phyloP scores from a whole-genome alignment of 371 early-diverging fungal species.

The Saksenaea vasiformis region DNA sequence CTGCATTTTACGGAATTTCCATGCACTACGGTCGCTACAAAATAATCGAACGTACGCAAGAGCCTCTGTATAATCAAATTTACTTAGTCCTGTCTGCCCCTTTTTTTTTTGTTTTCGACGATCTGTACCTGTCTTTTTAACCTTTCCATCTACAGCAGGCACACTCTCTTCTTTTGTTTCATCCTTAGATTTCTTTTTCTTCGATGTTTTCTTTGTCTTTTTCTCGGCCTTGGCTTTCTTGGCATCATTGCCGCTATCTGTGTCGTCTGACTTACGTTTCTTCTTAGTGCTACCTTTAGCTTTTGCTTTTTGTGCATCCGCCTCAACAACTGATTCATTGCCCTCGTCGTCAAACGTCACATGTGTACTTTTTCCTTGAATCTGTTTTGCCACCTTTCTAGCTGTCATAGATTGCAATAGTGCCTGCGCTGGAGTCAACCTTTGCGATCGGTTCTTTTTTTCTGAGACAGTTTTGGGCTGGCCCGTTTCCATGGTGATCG shows the following conservation, averaged over 20 bases:
- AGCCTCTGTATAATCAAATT: slow-evolving; percentile 14
- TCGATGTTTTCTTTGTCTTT: slow-evolving; percentile 6
- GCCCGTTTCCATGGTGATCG: not conserved
- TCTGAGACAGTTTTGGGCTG: not conserved
- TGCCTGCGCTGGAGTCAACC: not conserved
- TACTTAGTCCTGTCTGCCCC: slow-evolving; percentile 9
- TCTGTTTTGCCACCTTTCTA: not conserved
- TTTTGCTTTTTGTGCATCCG: not conserved
- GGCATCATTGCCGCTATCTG: not conserved
- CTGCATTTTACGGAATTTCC: slow-evolving; percentile 68
- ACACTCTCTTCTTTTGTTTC: slow-evolving; percentile 8
- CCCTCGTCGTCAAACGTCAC: not conserved
- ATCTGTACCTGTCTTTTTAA: slow-evolving; percentile 13
- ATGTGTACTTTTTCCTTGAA: not conserved
- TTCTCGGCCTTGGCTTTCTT: slow-evolving; percentile 5
- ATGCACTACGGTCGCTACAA: slow-evolving; percentile 29
- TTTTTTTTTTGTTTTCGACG: slow-evolving; percentile 14
- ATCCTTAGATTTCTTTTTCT: not conserved
- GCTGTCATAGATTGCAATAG: not conserved
- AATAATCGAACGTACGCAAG: slow-evolving; percentile 37
- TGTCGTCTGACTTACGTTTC: not conserved
- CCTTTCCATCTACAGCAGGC: not conserved
- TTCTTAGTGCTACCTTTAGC: not conserved
- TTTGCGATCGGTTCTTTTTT: not conserved
- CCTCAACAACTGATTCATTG: not conserved